Evolutionary conservation across 192 early-diverging fungal species (phyloP), one percentile per base, ranked within the genome.

Genomic region (Rhizophagus prolifer): DNA sequence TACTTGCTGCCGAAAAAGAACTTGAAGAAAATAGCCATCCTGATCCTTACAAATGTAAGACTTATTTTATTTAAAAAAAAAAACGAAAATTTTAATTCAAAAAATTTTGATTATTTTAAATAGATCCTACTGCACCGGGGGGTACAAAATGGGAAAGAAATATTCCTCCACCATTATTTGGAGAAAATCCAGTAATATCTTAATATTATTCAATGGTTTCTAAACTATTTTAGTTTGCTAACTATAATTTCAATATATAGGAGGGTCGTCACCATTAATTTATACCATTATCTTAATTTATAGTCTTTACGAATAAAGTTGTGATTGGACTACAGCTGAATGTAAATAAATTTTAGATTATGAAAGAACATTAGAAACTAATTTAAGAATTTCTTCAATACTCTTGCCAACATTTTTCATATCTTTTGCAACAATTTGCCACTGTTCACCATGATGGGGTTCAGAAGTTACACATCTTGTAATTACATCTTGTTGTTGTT

Each of bases 361-460:
- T 19, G 34, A 34, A 19, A 84, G 64, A 60, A 58, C 64, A 13
- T 70, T 75, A 30, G 86, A 83, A 46, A 81, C 83, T 19, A 87
- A 66, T 38, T 82, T 80, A 13, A 89, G 58, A 21, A 89, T 87
- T 47, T 94, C 88, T n/a, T 90, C 91, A 19, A 83, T 82, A 14
- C 81, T 83, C 72, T 88, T 90, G 25, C 94, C 93, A 50, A 86
- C 80, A 81, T 94, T 93, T 50, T 68, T 81, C 68, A 94, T 75
- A 78, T 92, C 87, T 83, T 99, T 99, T 16, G 94, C 84, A 19
- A 91, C 87, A 0, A 81, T 65, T 67, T 92, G 92, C 97, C 97
- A 99, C 70, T 84, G 60, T 79, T 95, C 93, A 34, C 97, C 97
- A 80, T 99, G 96, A 60, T 88, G 85, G 21, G 97, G 97, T 72